Percentiles rank a stretch among this genome's conserved stretches.
These are phyloP conservation scores for Chrysopogon serrulatus DNA, from an alignment of 176 grass and related monocot genomes.

Conservation along the genomic window DNA sequence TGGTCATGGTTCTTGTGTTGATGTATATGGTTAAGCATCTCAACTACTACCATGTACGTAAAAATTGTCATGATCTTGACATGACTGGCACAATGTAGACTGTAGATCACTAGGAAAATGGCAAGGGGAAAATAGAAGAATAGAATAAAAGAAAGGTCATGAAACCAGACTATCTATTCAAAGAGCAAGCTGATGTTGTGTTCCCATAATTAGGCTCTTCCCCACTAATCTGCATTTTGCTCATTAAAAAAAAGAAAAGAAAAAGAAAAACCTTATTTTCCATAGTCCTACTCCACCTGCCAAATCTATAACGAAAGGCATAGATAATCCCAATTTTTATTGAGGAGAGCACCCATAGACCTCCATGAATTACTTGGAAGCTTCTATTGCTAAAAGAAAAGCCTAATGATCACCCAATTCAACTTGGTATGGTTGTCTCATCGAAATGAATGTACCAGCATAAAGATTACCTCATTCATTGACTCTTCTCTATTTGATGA, in stretches of 20 bases:
- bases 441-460: background rate
- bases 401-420: background rate
- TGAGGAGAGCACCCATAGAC: background rate
- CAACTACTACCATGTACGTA: constrained; percentile 49
- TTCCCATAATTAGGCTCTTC: background rate
- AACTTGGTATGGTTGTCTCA: constrained; percentile 8
- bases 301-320: background rate
- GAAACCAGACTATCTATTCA: constrained; percentile 1
- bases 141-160: constrained; percentile 7
- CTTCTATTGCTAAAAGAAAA: constrained; percentile 18
- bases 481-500: background rate
- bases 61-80: constrained; percentile 67
- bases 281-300: constrained; percentile 1
- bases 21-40: constrained; percentile 47
- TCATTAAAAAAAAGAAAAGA: background rate
- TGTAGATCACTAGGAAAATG: constrained; percentile 12
- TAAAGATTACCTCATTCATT: background rate
- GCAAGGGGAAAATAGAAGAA: background rate
- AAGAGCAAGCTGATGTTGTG: background rate
- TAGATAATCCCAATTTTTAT: background rate
- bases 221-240: constrained; percentile 4
- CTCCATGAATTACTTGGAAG: constrained; percentile 7
- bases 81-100: constrained; percentile 30
- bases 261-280: background rate
- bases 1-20: constrained; percentile 74